Conservation (phyloP, 73 alveolate genomes). For the Paraurostyla sp. region DNA sequence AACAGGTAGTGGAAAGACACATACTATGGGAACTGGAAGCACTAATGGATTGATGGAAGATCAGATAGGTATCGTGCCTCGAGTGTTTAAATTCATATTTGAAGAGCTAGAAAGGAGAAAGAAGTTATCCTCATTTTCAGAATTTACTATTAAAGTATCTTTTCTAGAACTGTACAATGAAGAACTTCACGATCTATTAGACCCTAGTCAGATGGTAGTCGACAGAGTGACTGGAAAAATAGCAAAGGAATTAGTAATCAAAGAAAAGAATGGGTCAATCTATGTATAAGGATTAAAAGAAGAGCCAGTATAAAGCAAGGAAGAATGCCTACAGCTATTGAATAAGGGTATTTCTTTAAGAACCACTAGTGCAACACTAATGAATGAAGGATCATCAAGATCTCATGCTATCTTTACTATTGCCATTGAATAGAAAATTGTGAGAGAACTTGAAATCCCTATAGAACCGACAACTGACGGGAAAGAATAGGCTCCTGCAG, state of each 20-base stretch:
- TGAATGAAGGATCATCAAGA: conserved; percentile 92
- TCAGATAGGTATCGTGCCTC: conserved; percentile 89
- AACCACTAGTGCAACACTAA: conserved; percentile 83
- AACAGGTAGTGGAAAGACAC: conserved; percentile 98
- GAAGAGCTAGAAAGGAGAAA: conserved; percentile 83
- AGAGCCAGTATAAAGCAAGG: conserved; percentile 78
- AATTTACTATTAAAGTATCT: conserved; percentile 74
- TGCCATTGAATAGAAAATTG: conserved; percentile 84
- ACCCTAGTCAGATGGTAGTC: conserved; percentile 68
- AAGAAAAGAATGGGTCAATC: conserved; percentile 83
- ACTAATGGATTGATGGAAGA: conserved; percentile 47
- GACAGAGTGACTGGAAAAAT: conserved; percentile 7
- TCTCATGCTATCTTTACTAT: conserved; percentile 90
- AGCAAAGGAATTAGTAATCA: conserved; percentile 74
- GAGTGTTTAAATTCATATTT: conserved; percentile 90
- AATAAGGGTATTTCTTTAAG: conserved; percentile 81
- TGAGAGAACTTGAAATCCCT: conserved; percentile 70
- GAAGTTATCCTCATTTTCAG: conserved; percentile 53
- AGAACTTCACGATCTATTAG: conserved; percentile 83
- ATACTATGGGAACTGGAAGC: conserved; percentile 65
- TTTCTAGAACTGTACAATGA: conserved; percentile 88
- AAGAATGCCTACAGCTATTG: conserved; percentile 75
- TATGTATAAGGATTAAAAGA: conserved; percentile 84
- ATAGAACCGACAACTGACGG: conserved; percentile 59
- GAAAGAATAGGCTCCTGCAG: conserved; percentile 72